These are phyloP conservation scores for Monilinia fructicola DNA, from an alignment of 2,329 filamentous ascomycete species.

Conservation along the genomic window DNA sequence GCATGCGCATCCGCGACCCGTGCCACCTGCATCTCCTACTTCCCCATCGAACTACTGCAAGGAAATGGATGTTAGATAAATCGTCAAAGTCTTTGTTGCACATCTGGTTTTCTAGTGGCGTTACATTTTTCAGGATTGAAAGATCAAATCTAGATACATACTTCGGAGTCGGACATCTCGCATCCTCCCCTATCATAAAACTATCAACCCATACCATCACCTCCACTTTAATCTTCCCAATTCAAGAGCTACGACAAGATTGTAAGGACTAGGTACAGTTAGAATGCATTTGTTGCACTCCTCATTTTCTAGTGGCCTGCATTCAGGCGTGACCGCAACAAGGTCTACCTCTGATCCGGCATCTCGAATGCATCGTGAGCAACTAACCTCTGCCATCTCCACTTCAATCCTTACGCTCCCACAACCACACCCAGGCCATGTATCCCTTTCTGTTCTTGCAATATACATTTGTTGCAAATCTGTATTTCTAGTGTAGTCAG, in stretches of 20 bases:
- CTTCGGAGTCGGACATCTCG: too few species aligned
- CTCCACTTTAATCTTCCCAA: too few species aligned
- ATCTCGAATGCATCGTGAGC: neutral
- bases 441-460: too few species aligned
- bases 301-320: neutral
- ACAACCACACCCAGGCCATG: too few species aligned
- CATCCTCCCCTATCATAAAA: too few species aligned
- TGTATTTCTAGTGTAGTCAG: too few species aligned
- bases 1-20: constrained; percentile 3
- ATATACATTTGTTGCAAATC: too few species aligned
- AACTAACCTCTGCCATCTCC: neutral
- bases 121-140: neutral
- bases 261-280: too few species aligned
- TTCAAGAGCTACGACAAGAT: too few species aligned
- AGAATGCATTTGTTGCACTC: neutral
- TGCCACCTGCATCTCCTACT: neutral
- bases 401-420: too few species aligned
- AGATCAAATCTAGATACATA: too few species aligned
- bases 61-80: neutral
- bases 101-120: constrained; percentile 12
- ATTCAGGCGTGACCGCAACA: neutral
- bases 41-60: neutral
- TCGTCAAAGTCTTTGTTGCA: neutral
- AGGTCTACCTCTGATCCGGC: neutral
- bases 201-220: neutral